Conservation (phyloP, 2,329 filamentous ascomycete species). For the Teratosphaeria gauchensis region DNA sequence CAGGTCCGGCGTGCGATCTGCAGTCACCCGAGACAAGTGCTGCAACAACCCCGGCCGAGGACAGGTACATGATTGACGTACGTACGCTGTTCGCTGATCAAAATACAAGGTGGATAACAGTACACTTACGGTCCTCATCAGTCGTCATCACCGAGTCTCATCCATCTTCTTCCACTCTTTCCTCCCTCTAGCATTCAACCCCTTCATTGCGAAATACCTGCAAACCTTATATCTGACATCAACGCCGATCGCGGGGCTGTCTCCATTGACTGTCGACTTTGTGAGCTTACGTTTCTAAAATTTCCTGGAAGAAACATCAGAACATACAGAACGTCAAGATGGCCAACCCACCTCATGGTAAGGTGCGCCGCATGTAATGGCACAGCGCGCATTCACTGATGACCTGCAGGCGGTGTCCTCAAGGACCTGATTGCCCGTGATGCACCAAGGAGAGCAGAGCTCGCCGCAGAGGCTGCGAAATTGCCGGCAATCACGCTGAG, state of each 20-base stretch:
- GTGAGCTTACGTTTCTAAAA: neutral
- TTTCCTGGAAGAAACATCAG: neutral
- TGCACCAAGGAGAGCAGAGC: slow-evolving; percentile 68
- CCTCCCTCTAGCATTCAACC: neutral
- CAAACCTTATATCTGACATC: neutral
- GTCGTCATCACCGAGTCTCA: neutral
- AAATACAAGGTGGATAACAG: neutral
- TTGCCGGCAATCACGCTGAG: slow-evolving; percentile 76
- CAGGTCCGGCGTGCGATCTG: neutral
- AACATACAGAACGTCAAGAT: slow-evolving; percentile 20
- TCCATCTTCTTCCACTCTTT: neutral
- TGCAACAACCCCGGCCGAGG: neutral
- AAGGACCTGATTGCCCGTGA: slow-evolving; percentile 97
- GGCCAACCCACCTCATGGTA: slow-evolving; percentile 45
- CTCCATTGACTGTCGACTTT: neutral
- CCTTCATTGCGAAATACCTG: neutral
- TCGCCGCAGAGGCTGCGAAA: slow-evolving; percentile 72
- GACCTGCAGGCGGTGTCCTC: slow-evolving; percentile 65
- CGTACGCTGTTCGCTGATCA: neutral
- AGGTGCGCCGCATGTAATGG: neutral
- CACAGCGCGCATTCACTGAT: slow-evolving; percentile 6
- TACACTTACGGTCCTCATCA: neutral
- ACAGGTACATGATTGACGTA: neutral
- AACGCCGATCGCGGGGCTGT: neutral
- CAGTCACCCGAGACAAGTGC: neutral